Evolutionary conservation across 768 basidiomycete species (phyloP).

Genomic region (Mycena rosella): DNA sequence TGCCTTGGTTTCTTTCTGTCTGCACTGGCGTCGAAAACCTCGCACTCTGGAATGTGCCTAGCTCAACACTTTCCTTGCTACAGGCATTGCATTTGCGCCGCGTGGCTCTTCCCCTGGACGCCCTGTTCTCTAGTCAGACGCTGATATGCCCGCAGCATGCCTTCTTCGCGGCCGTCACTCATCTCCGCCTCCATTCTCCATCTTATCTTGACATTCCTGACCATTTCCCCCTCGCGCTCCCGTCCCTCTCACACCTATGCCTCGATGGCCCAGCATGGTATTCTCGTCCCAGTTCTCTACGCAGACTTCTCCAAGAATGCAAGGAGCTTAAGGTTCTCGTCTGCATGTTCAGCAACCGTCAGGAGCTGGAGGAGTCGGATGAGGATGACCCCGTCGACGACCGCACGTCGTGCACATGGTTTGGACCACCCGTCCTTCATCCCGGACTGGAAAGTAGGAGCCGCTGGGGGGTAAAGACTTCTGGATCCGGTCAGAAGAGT

Average conservation of each 20-base stretch:
- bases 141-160: not conserved
- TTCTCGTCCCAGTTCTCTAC: not conserved
- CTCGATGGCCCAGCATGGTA: not conserved
- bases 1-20: not conserved
- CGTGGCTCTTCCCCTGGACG: not conserved
- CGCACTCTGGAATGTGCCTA: not conserved
- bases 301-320: not conserved
- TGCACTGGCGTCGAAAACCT: constrained; percentile 7
- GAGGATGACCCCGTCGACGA: too few relatives aligned
- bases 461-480: not conserved
- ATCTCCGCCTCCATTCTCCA: not conserved
- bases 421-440: not conserved
- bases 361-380: not conserved
- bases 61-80: not conserved
- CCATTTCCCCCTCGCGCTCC: not conserved
- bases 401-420: constrained; percentile 3
- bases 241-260: constrained; percentile 5
- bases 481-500: not conserved
- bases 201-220: not conserved
- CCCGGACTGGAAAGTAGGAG: constrained; percentile 3
- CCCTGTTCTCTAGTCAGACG: not conserved
- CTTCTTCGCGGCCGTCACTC: not conserved
- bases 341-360: not conserved
- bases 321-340: not conserved
- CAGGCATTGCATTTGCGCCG: not conserved